phyloP scores from a whole-genome alignment of 768 basidiomycete species.

The Russula ochroleuca region DNA sequence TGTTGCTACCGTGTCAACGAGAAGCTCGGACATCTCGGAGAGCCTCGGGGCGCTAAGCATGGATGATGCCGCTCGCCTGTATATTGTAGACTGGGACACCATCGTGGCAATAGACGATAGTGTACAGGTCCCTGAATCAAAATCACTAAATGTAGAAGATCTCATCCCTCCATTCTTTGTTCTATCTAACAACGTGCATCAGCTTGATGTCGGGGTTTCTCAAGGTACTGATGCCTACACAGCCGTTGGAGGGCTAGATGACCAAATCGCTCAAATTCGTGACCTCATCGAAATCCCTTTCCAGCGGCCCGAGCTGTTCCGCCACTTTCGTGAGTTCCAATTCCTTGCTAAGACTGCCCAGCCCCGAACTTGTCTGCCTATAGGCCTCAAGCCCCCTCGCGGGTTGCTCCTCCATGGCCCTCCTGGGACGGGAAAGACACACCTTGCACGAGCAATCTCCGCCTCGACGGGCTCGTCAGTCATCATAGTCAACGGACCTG shows the following conservation, averaged over 20 bases:
- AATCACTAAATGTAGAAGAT: constrained; percentile 22
- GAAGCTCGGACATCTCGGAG: constrained; percentile 37
- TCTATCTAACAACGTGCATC: constrained; percentile 6
- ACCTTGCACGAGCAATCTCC: constrained; percentile 91
- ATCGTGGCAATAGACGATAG: constrained; percentile 41
- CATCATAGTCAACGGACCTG: constrained; percentile 93
- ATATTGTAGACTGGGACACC: constrained; percentile 69
- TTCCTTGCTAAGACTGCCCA: neutral
- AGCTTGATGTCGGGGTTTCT: constrained; percentile 38
- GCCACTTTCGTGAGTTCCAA: constrained; percentile 54
- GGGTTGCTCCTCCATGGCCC: constrained; percentile 94
- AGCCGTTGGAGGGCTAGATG: constrained; percentile 80
- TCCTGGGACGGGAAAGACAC: constrained; percentile 97
- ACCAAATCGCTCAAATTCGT: constrained; percentile 82
- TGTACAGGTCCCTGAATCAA: constrained; percentile 31
- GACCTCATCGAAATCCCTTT: constrained; percentile 85
- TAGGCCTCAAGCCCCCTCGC: constrained; percentile 91
- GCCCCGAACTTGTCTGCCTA: neutral
- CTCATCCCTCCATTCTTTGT: constrained; percentile 4
- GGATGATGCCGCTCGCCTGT: constrained; percentile 41
- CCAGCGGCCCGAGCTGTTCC: constrained; percentile 74
- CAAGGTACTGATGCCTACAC: constrained; percentile 59
- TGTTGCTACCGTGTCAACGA: constrained; percentile 45
- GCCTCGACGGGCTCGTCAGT: constrained; percentile 80
- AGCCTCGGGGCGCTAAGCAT: constrained; percentile 47